Evolutionary conservation across 805 yeast genomes (phyloP).

Genomic region (Cyberlindnera bimundalis): DNA sequence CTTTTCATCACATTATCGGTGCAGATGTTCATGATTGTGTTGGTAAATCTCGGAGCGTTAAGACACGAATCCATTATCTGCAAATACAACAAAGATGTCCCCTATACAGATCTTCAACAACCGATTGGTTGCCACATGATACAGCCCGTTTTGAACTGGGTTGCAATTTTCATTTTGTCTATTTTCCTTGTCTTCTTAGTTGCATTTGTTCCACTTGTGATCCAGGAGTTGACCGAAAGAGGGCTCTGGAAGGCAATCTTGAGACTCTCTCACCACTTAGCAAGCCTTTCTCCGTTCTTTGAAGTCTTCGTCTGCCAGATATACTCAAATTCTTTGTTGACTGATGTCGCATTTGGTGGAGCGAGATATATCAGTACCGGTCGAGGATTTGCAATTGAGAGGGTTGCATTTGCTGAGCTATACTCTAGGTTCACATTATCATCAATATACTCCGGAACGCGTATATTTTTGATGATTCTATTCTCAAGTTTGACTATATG

Average conservation of each 20-base stretch:
- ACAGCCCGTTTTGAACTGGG: slow-evolving; percentile 87
- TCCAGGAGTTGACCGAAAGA: slow-evolving; percentile 85
- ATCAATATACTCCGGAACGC: slow-evolving; percentile 76
- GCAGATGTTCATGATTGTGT: slow-evolving; percentile 78
- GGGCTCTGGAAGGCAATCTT: slow-evolving; percentile 73
- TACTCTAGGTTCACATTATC: slow-evolving; percentile 74
- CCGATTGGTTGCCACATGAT: slow-evolving; percentile 88
- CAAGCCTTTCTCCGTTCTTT: slow-evolving; percentile 84
- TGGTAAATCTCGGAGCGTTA: slow-evolving; percentile 77
- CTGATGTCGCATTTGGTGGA: slow-evolving; percentile 84
- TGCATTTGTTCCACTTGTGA: slow-evolving; percentile 80
- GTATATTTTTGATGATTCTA: slow-evolving; percentile 62
- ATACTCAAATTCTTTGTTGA: slow-evolving; percentile 72
- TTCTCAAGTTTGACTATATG: slow-evolving; percentile 81
- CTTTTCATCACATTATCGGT: slow-evolving; percentile 82
- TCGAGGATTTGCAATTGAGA: slow-evolving; percentile 85
- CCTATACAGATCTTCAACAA: slow-evolving; percentile 65
- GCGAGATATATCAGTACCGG: slow-evolving; percentile 93
- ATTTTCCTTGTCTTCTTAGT: slow-evolving; percentile 92
- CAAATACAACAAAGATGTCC: slow-evolving; percentile 57
- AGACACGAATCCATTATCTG: slow-evolving; percentile 71
- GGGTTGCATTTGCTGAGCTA: slow-evolving; percentile 66
- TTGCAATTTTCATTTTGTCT: slow-evolving; percentile 80
- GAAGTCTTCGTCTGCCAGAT: slow-evolving; percentile 96
- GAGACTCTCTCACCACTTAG: slow-evolving; percentile 70